These are phyloP conservation scores for Rubroboletus satanas DNA, from an alignment of 768 basidiomycete species.

Conservation along the genomic window DNA sequence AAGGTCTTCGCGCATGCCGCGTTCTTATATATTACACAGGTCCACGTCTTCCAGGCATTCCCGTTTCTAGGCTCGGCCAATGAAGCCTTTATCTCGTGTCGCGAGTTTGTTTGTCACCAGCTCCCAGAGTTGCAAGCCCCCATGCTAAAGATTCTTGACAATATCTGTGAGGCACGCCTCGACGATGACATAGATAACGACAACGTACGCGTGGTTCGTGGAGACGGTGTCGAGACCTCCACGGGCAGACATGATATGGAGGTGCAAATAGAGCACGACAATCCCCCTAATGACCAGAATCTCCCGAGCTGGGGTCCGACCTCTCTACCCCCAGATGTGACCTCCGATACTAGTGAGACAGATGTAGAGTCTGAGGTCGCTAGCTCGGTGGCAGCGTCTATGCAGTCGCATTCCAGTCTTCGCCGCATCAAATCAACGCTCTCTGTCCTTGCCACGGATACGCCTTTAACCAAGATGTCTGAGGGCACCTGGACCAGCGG, in stretches of 20 bases:
- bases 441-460: constrained; percentile 23
- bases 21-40: constrained; percentile 36
- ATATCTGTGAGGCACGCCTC: constrained; percentile 54
- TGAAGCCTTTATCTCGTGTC: constrained; percentile 68
- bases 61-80: constrained; percentile 68
- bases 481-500: constrained; percentile 2
- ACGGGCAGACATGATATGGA: constrained; percentile 39
- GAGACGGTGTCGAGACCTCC: constrained; percentile 62
- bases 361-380: constrained; percentile 4
- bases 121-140: constrained; percentile 52
- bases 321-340: neutral
- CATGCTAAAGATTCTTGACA: constrained; percentile 50
- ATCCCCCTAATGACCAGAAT: constrained; percentile 33
- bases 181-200: constrained; percentile 70
- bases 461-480: constrained; percentile 10
- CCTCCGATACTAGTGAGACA: neutral
- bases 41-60: constrained; percentile 90
- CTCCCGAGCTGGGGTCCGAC: constrained; percentile 51
- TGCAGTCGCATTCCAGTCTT: constrained; percentile 17
- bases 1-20: neutral
- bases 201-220: constrained; percentile 62
- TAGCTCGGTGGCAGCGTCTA: constrained; percentile 3
- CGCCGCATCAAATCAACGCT: constrained; percentile 32
- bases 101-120: constrained; percentile 58
- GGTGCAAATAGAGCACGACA: constrained; percentile 31